Base-by-base conservation (phyloP, 2,329 filamentous ascomycete species). In the Xylaria sp. region DNA sequence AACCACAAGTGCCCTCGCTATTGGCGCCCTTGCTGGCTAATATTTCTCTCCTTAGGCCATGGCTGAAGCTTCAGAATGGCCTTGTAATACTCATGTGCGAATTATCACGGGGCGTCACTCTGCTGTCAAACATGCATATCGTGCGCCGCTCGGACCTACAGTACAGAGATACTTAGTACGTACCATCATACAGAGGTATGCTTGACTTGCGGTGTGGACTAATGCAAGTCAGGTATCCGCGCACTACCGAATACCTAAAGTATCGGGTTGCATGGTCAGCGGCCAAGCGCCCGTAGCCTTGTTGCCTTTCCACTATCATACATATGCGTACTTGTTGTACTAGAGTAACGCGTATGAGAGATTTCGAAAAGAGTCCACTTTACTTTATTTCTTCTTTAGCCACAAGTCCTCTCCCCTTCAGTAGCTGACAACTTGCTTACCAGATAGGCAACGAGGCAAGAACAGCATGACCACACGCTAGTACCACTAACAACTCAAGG, bases 281-380 rank as follows among this genome's bases (percentile, higher is more conserved):
- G 60, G 53, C 65, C 65, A 64, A 64, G 65, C 29, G 55, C 40
- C 48, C 29, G 37, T 23, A 63, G 65, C 60, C 65, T 64, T 60
- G 18, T 40, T 54, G 8, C 16, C 16, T 32, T 32, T 21, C 10
- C 8, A 35, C 27, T 35, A 35, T 18, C 13, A 29, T 25, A 51
- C 13, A 12, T 51, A 29, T 25, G 29, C 13, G 25, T 51, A 51
- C 16, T 18, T 10, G 23, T 29, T 18, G 48, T 5, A 59, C 54
- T 6, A n/a, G 51, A n/a, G 5, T n/a, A 32, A 10, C 21, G 6
- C 5, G 12, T 21, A 62, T 29, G 18, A 18, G 35, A 21, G 44
- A 47, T 44, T 35, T 44, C n/a, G 44, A 18, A n/a, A 47, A 23
- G 21, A n/a, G 18, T 27, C 16, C 23, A 23, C n/a, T 50, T 37